These are phyloP conservation scores for Staphylotrichum tortipilum DNA, from an alignment of 495 filamentous ascomycete genomes.

Conservation along the genomic window DNA sequence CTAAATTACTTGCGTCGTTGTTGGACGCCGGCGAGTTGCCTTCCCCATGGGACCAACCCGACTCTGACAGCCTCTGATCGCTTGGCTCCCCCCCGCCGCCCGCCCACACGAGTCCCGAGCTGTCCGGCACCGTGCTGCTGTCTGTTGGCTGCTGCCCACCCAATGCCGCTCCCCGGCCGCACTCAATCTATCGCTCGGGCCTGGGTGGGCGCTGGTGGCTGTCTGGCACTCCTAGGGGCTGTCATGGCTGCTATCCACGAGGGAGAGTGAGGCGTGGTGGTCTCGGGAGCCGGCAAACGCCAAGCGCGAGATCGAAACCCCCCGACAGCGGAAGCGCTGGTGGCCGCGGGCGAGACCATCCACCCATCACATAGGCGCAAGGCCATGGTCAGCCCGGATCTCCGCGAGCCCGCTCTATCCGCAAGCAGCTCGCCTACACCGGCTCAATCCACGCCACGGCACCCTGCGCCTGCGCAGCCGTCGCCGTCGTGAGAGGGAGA, in stretches of 20 bases:
- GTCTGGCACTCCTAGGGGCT: not conserved
- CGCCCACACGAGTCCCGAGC: not conserved
- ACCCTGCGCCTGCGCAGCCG: not conserved
- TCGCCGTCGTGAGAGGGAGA: slow-evolving; percentile 1
- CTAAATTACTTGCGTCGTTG: slow-evolving; percentile 26
- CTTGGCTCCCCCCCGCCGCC: slow-evolving; percentile 10
- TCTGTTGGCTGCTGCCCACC: not conserved
- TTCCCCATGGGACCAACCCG: slow-evolving; percentile 7
- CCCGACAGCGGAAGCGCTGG: not conserved
- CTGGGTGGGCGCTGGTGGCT: too few species aligned
- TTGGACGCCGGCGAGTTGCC: slow-evolving; percentile 15
- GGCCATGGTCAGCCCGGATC: not conserved
- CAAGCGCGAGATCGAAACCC: not conserved
- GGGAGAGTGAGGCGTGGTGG: too few species aligned
- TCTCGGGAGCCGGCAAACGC: not conserved
- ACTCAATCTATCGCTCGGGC: not conserved
- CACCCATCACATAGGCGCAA: too few species aligned
- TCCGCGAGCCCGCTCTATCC: too few species aligned
- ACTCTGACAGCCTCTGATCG: slow-evolving; percentile 4
- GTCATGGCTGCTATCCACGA: too few species aligned
- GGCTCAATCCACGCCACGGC: slow-evolving; percentile 15
- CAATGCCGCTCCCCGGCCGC: slow-evolving; percentile 1
- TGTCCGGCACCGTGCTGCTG: not conserved
- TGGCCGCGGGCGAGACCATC: too few species aligned
- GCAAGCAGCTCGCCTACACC: slow-evolving; percentile 11